Conservation (phyloP, 306 rosid genomes). For the Boehmeria nivea region DNA sequence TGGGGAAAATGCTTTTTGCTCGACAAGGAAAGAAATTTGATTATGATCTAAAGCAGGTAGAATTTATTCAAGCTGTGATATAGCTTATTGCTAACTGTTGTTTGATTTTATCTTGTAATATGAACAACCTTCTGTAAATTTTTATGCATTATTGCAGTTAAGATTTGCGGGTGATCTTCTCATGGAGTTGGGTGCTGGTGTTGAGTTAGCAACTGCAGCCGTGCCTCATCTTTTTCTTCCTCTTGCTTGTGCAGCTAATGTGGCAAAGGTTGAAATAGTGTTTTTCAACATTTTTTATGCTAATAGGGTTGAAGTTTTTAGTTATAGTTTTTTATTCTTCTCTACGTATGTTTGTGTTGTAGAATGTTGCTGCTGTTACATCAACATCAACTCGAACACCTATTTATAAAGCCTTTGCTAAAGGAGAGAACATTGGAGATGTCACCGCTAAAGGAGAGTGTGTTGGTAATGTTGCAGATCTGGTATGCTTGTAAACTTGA, state of each 20-base stretch:
- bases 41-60: conserved; percentile 89
- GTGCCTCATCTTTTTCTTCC: conserved; percentile 95
- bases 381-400: conserved; percentile 98
- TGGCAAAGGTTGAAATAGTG: conserved; percentile 56
- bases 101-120: conserved; percentile 18
- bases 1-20: conserved; percentile 95
- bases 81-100: background rate
- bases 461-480: conserved; percentile 92
- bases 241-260: conserved; percentile 98
- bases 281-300: background rate
- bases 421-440: conserved; percentile 97
- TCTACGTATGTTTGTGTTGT: conserved; percentile 25
- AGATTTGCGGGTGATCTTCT: conserved; percentile 94
- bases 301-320: background rate
- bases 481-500: conserved; percentile 41
- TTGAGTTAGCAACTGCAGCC: conserved; percentile 86
- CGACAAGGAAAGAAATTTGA: conserved; percentile 98
- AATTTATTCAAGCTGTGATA: conserved; percentile 7
- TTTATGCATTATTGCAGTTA: conserved; percentile 47
- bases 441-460: conserved; percentile 99
- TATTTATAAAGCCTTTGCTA: conserved; percentile 96
- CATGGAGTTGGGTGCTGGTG: conserved; percentile 96
- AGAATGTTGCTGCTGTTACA: conserved; percentile 97
- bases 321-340: background rate
- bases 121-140: conserved; percentile 18